These are phyloP conservation scores for Exophiala mesophila DNA, from an alignment of 2,329 filamentous ascomycete genomes.

Conservation along the genomic window DNA sequence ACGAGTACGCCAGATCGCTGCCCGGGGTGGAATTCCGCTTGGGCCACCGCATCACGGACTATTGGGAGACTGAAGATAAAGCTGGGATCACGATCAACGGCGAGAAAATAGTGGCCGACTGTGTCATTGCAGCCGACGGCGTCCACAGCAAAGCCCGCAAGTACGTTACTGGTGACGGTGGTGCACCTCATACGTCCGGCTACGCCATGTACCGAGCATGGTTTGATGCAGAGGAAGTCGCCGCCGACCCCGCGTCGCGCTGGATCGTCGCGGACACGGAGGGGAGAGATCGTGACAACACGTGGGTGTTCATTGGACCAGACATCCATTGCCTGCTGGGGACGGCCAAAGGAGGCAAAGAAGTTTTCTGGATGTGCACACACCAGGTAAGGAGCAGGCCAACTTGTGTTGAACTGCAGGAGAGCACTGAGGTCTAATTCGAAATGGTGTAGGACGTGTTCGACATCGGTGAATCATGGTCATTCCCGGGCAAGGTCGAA, in stretches of 20 bases:
- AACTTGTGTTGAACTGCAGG: background rate
- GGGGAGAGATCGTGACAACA: no score
- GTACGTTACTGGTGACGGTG: slow-evolving; percentile 27
- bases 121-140: slow-evolving; percentile 10
- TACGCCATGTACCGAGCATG: slow-evolving; percentile 28
- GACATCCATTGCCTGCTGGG: no score
- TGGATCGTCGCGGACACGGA: no score
- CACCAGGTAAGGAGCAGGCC: background rate
- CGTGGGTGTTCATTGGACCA: no score
- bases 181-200: slow-evolving; percentile 28
- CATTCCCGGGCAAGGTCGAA: slow-evolving; percentile 41
- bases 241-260: no score
- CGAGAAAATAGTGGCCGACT: background rate
- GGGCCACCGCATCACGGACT: slow-evolving; percentile 47
- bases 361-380: background rate
- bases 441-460: slow-evolving; percentile 45
- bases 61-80: slow-evolving; percentile 49
- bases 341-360: no score
- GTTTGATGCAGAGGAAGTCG: no score
- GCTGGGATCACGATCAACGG: slow-evolving; percentile 47
- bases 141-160: slow-evolving; percentile 9
- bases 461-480: slow-evolving; percentile 48
- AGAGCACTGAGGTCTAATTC: no score
- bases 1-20: slow-evolving; percentile 51
- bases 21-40: slow-evolving; percentile 53